Base-by-base conservation (phyloP, 106 monocot species). In the Allium fistulosum region DNA sequence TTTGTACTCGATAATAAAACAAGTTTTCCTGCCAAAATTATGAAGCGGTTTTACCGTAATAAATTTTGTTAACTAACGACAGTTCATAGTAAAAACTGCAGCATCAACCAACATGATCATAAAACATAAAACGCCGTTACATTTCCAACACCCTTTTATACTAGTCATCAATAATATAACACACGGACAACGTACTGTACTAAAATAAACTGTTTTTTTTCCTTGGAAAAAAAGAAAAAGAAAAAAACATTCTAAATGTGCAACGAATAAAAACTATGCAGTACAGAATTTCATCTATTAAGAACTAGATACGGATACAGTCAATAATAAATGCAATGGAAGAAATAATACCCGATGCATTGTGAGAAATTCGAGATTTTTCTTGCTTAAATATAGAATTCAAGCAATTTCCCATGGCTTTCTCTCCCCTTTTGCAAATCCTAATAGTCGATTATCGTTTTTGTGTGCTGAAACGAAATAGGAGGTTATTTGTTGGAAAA, bases 361-460 rank as follows among this genome's bases (percentile, higher is more conserved):
- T 69, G 53, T 70, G 68, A 51, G 75, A 68, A 13, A 60, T 64
- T 8, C 67, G 75, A 56, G 37, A 17, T 26, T 26, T 70, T n/a
- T 70, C 76, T 12, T 61, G 14, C 26, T 16, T 64, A 12, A 49
- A 9, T 2, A 17, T 11, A 37, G 75, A 26, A 2, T 53, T 45
- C 75, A 76, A 55, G 70, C 76, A 76, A 63, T 70, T 76, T 12
- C 76, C 76, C 76, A 76, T 76, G 67, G 66, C 27, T n/a, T 15
- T 47, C 63, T 53, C 26, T 53, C 67, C 53, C 27, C 18, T 49
- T 49, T 49, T 49, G 37, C 37, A 4, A 37, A 37, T 37, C 37
- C 37, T 37, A 37, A 37, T 2, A 37, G 37, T 37, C 37, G 37
- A 37, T 37, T 37, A 37, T 37, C 37, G 37, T 37, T 5, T 37